Percentiles rank a stretch among this genome's conserved stretches.
phyloP scores from a whole-genome alignment of 805 yeast species.

The Wickerhamomyces bovis region DNA sequence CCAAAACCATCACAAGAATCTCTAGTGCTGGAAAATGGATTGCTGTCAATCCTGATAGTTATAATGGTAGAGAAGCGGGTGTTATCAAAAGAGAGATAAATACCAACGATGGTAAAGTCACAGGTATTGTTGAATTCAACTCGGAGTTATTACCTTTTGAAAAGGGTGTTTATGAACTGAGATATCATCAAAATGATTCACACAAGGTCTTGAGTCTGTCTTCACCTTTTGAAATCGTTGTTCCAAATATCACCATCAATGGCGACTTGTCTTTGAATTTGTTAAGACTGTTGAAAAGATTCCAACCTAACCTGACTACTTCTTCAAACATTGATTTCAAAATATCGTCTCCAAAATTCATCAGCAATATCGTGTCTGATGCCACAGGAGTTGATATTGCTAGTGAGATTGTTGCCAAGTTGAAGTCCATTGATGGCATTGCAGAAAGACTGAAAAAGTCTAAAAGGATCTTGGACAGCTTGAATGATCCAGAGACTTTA shows the following conservation, averaged over 20 bases:
- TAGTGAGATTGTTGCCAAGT: constrained; percentile 20
- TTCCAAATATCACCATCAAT: constrained; percentile 31
- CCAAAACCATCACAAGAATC: constrained; percentile 49
- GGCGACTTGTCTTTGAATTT: constrained; percentile 29
- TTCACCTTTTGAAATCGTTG: constrained; percentile 55
- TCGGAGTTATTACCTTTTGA: constrained; percentile 51
- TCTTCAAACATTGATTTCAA: constrained; percentile 23
- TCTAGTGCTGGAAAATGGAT: constrained; percentile 66
- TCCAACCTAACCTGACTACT: constrained; percentile 15
- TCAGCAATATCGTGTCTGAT: constrained; percentile 27
- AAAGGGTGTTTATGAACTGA: constrained; percentile 65
- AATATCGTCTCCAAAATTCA: constrained; percentile 14
- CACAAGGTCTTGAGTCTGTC: constrained; percentile 68
- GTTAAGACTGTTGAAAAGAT: constrained; percentile 17
- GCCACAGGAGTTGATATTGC: constrained; percentile 32
- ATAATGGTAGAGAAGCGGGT: constrained; percentile 24
- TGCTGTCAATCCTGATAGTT: constrained; percentile 34
- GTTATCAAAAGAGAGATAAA: constrained; percentile 4
- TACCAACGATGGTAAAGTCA: constrained; percentile 16
- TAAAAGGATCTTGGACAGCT: constrained; percentile 18
- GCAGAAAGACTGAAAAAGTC: constrained; percentile 19
- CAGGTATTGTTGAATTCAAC: constrained; percentile 46
- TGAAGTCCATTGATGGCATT: constrained; percentile 16
- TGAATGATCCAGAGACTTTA: constrained; percentile 10
- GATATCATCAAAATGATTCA: constrained; percentile 60